Base-by-base conservation (phyloP, 106 monocot genomes). In the Platanthera guangdongensis region DNA sequence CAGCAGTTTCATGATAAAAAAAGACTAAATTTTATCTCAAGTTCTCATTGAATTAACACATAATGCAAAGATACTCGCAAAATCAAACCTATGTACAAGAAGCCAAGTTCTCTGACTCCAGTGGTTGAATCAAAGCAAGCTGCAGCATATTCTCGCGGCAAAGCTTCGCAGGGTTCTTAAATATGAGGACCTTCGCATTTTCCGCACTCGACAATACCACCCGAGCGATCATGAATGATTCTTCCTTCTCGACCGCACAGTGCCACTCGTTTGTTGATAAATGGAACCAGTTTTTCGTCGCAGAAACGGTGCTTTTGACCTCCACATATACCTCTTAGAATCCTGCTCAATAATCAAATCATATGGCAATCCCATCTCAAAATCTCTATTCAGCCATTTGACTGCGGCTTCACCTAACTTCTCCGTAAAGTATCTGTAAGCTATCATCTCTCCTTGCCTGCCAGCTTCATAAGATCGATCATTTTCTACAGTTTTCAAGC, bases 321-420 rank as follows among this genome's bases (percentile, higher is more conserved):
- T 88, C 88, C 16, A 88, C 48, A 45, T 76, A 88, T 59, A 79
- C 51, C 47, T 39, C 13, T 13, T 68, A 11, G 12, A 52, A 51
- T 68, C 80, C 4, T 82, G 74, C 21, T 74, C 77, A 45, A 88
- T 76, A 25, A 83, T 60, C 77, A 88, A 68, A 72, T 88, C 88
- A 48, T 88, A 88, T 0, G 88, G 88, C n/a, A 85, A 52, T 16
- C 88, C 85, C 25, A 82, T 88, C 80, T 88, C 88, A 28, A 51
- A 14, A 10, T 83, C 80, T 73, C 76, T 50, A 57, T 85, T 88
- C 8, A 85, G 77, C 88, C 88, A 88, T 45, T 65, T 82, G 47
- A 88, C 88, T 46, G 69, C 22, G 4, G 48, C 57, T 12, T 54
- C 0, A 71, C 77, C 57, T 19, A 82, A 51, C 63, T 85, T 88